Conservation (phyloP, 2,329 filamentous ascomycete species). For the Cladosporium sp. region DNA sequence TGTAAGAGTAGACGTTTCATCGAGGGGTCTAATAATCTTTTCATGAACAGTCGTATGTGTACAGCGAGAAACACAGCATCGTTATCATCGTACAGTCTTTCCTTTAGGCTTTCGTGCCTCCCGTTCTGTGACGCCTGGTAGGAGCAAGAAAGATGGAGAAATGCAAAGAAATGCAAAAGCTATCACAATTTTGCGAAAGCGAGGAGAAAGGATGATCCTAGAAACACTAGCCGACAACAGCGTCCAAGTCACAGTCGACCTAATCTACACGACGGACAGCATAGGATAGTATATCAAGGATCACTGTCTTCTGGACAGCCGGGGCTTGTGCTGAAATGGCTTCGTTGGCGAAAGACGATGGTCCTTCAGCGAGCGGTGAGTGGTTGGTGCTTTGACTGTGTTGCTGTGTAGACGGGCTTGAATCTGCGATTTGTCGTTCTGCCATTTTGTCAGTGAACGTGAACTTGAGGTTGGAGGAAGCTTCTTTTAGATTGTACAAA, state of each 20-base stretch:
- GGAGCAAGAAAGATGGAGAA: background rate
- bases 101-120: background rate
- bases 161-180: background rate
- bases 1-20: constrained; percentile 4
- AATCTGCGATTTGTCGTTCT: constrained; percentile 25
- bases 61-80: constrained; percentile 11
- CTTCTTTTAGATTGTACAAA: background rate
- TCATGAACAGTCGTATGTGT: background rate
- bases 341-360: constrained; percentile 19
- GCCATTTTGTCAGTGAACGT: background rate
- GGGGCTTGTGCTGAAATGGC: background rate
- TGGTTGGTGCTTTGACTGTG: background rate
- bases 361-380: constrained; percentile 22
- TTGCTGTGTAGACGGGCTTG: constrained; percentile 1
- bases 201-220: background rate
- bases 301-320: background rate
- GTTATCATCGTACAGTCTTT: constrained; percentile 4
- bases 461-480: background rate
- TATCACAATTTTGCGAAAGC: background rate
- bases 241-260: background rate
- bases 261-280: background rate
- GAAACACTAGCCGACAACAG: background rate
- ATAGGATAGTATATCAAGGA: background rate
- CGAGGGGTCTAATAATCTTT: background rate
- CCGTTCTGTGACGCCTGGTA: background rate